Conservation (phyloP, 148 eudicot genomes). For the Polygonum maritimum region DNA sequence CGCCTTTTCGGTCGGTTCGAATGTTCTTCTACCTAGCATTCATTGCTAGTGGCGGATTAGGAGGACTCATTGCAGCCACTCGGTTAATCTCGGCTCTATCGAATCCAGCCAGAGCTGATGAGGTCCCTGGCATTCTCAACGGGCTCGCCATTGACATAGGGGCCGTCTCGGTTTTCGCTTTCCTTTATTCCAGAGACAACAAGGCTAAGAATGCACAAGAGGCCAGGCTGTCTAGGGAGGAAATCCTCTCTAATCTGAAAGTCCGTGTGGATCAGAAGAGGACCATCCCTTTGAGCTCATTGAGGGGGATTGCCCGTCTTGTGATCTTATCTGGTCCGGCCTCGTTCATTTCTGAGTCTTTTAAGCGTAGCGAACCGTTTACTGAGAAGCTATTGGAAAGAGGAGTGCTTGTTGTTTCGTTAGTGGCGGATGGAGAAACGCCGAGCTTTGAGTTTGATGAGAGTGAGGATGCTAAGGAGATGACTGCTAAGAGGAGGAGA, state of each 20-base stretch:
- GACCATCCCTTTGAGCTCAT: conserved; percentile 54
- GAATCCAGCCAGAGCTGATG: conserved; percentile 60
- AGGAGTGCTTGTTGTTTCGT: conserved; percentile 82
- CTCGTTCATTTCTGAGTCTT: conserved; percentile 59
- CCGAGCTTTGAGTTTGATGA: conserved; percentile 63
- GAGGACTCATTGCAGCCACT: conserved; percentile 65
- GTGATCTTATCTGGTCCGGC: conserved; percentile 78
- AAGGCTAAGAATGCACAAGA: conserved; percentile 70
- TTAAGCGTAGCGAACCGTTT: conserved; percentile 55
- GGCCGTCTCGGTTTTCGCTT: conserved; percentile 74
- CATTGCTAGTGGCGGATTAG: conserved; percentile 74
- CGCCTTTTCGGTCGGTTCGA: conserved; percentile 89
- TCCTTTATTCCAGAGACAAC: conserved; percentile 69
- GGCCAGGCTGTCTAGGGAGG: conserved; percentile 83
- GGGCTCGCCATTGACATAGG: conserved; percentile 82
- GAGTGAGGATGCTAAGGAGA: conserved; percentile 38
- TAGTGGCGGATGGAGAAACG: conserved; percentile 55
- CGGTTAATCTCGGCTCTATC: conserved; percentile 61
- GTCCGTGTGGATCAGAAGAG: conserved; percentile 63
- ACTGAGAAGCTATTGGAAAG: conserved; percentile 66
- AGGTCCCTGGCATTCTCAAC: conserved; percentile 50
- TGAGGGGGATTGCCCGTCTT: conserved; percentile 82
- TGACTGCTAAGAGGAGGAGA: conserved; percentile 44
- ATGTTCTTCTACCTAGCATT: conserved; percentile 98
- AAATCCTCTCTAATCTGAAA: conserved; percentile 71